Evolutionary conservation across 139 green algal species (phyloP).

Genomic region (Diplosphaera chodatii): DNA sequence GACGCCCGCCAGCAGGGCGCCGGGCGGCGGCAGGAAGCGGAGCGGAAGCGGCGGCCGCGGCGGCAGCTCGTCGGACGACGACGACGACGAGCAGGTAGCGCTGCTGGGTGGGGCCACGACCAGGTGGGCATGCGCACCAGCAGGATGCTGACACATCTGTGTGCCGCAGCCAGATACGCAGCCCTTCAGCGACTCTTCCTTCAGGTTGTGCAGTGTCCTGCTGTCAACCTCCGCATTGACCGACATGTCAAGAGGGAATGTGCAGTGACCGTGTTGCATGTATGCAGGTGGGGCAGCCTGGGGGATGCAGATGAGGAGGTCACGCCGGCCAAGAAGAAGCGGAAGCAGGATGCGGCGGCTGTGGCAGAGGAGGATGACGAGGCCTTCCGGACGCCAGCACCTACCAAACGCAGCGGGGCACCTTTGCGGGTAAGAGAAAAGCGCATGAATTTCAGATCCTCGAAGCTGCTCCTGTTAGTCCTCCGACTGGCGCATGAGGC

Average conservation of each 20-base stretch:
- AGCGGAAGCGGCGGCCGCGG: background rate
- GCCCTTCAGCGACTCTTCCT: no score
- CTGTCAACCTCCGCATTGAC: no score
- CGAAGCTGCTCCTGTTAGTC: no score
- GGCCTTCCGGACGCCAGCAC: background rate
- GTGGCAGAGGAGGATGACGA: constrained; percentile 6
- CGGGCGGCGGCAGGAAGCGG: no score
- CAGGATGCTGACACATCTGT: no score
- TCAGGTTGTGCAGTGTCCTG: no score
- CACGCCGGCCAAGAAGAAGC: background rate
- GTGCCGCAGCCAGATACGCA: no score
- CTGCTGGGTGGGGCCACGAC: background rate
- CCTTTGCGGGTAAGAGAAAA: constrained; percentile 5
- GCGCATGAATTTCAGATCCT: no score
- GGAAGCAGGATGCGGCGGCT: background rate
- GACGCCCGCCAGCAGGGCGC: background rate
- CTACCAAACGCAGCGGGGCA: background rate
- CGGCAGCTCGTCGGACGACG: background rate
- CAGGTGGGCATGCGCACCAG: no score
- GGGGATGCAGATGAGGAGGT: background rate
- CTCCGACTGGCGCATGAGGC: no score
- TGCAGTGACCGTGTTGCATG: background rate
- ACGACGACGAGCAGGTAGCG: background rate
- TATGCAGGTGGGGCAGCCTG: background rate
- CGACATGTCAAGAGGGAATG: no score